Evolutionary conservation across 805 yeast genomes (phyloP).

Genomic region (Yarrowia osloensis): DNA sequence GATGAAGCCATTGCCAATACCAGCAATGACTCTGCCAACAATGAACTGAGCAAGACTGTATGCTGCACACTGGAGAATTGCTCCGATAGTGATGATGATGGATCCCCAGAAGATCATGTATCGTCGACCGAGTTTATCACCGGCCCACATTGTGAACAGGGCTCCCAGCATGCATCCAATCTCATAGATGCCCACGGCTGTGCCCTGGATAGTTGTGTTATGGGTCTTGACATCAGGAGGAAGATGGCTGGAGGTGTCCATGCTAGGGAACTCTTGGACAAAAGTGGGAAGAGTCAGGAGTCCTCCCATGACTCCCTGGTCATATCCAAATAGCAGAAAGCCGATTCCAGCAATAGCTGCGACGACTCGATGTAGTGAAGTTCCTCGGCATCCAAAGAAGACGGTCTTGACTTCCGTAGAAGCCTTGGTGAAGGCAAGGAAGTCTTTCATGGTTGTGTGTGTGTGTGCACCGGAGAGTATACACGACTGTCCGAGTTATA

Average conservation of each 20-base stretch:
- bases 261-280: constrained; percentile 34
- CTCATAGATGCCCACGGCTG: constrained; percentile 45
- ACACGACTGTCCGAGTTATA: not conserved
- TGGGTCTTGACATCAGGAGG: constrained; percentile 13
- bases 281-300: constrained; percentile 57
- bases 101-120: constrained; percentile 60
- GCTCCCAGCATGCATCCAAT: constrained; percentile 53
- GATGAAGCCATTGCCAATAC: constrained; percentile 75
- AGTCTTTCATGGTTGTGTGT: not conserved
- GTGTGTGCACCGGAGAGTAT: not conserved
- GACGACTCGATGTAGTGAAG: constrained; percentile 33
- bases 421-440: constrained; percentile 4
- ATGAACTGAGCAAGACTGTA: constrained; percentile 66
- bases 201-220: constrained; percentile 18
- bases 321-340: constrained; percentile 63
- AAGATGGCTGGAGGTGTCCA: constrained; percentile 21
- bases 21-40: constrained; percentile 70
- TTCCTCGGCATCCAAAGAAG: constrained; percentile 34
- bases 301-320: constrained; percentile 80
- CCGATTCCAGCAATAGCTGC: constrained; percentile 36
- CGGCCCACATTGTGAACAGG: constrained; percentile 41
- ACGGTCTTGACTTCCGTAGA: constrained; percentile 17
- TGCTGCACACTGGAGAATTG: constrained; percentile 57
- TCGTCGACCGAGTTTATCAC: constrained; percentile 69
- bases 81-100: constrained; percentile 58